phyloP scores from a whole-genome alignment of 139 green algal species.

The Astrephomene gubernaculifera region DNA sequence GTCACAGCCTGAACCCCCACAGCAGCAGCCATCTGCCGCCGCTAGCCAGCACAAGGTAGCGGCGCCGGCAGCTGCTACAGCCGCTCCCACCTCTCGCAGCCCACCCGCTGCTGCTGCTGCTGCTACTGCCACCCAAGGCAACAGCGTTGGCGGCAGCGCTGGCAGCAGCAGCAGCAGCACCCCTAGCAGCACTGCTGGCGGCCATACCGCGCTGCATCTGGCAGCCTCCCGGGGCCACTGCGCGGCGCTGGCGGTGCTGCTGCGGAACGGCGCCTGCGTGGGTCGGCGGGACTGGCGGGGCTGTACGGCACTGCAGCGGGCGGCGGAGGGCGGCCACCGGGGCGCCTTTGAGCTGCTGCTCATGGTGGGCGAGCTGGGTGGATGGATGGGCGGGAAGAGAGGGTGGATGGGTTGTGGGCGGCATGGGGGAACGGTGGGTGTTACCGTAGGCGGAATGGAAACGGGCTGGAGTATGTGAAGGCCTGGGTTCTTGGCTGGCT shows the following conservation, averaged over 20 bases:
- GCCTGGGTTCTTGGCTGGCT: no score
- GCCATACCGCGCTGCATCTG: conserved; percentile 33
- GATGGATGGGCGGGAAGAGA: neutral
- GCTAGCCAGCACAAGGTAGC: no score
- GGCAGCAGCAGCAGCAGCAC: neutral
- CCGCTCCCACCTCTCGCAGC: no score
- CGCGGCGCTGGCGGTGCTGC: conserved; percentile 21
- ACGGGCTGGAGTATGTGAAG: no score
- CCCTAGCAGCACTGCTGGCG: neutral
- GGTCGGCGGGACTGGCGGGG: neutral
- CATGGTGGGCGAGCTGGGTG: neutral
- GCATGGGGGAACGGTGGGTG: neutral
- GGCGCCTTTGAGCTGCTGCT: conserved; percentile 33
- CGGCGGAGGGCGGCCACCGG: conserved; percentile 41
- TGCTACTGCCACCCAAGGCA: no score
- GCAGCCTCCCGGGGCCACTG: conserved; percentile 17
- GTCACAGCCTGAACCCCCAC: neutral
- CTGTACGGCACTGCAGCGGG: conserved; percentile 17
- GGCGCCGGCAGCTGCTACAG: no score
- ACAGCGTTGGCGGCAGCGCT: no score
- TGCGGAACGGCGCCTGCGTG: conserved; percentile 24
- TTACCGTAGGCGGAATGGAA: no score
- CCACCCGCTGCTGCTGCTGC: no score
- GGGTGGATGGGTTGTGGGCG: neutral
- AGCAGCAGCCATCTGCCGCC: no score